Evolutionary conservation across 2,329 filamentous ascomycete species (phyloP).

Genomic region (Ophiostoma quercus): DNA sequence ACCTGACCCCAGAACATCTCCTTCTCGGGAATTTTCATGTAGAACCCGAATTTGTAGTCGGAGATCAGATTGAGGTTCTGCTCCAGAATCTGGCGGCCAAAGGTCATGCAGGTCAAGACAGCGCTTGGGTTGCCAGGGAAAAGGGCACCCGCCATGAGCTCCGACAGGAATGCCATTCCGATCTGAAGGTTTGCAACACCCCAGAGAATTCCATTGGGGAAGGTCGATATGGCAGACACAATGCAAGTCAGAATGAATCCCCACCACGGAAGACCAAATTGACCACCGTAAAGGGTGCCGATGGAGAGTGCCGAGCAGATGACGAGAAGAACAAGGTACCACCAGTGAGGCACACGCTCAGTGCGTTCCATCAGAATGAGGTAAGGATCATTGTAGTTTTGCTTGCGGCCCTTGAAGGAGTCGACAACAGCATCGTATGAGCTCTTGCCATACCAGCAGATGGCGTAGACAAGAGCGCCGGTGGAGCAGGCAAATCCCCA

Average conservation of each 20-base stretch:
- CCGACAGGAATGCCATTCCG: conserved; percentile 39
- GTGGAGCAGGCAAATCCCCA: conserved; percentile 35
- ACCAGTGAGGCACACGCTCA: conserved; percentile 27
- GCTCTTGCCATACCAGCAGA: conserved; percentile 37
- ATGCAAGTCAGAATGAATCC: conserved; percentile 39
- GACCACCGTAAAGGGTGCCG: conserved; percentile 36
- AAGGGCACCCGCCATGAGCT: conserved; percentile 48
- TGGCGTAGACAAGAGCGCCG: conserved; percentile 32
- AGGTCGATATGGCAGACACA: conserved; percentile 35
- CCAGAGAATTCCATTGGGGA: conserved; percentile 39
- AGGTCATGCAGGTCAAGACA: conserved; percentile 33
- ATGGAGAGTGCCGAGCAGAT: conserved; percentile 37
- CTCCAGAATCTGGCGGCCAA: conserved; percentile 35
- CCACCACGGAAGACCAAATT: conserved; percentile 37
- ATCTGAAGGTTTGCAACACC: conserved; percentile 34
- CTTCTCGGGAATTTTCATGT: conserved; percentile 37
- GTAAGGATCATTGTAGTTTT: conserved; percentile 34
- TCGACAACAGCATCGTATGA: conserved; percentile 44
- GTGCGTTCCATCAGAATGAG: conserved; percentile 27
- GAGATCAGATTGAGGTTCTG: conserved; percentile 35
- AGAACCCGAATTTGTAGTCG: conserved; percentile 38
- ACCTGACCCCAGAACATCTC: conserved; percentile 37
- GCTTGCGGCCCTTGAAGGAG: conserved; percentile 31
- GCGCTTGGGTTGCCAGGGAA: conserved; percentile 36
- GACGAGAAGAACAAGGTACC: conserved; percentile 32